Percentiles rank a stretch among this genome's conserved stretches.
These are phyloP conservation scores for Trametes villosa DNA, from an alignment of 768 basidiomycete genomes.

Conservation along the genomic window DNA sequence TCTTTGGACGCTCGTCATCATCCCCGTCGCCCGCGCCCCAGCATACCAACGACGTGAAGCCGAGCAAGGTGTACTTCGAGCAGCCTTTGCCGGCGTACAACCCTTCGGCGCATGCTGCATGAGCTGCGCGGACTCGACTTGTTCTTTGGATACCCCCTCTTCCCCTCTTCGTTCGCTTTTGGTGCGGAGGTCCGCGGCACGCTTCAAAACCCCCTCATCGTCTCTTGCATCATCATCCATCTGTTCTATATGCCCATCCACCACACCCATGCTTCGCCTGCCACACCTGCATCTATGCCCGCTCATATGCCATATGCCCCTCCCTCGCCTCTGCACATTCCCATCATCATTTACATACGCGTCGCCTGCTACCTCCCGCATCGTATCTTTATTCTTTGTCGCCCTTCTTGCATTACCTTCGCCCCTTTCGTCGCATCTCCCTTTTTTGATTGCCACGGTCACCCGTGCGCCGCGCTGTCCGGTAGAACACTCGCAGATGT, in stretches of 20 bases:
- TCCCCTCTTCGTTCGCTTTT: constrained; percentile 16
- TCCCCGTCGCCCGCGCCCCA: background rate
- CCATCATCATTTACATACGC: constrained; percentile 3
- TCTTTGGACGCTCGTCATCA: background rate
- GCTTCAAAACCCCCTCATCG: background rate
- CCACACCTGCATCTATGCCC: background rate
- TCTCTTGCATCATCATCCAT: background rate
- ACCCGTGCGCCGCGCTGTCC: too few species aligned
- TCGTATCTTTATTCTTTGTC: constrained; percentile 18
- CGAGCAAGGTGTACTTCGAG: background rate
- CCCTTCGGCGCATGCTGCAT: background rate
- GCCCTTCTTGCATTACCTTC: background rate
- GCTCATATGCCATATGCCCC: background rate
- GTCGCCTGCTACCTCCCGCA: constrained; percentile 4
- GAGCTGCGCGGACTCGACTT: background rate
- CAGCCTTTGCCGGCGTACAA: background rate
- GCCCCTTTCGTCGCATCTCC: too few species aligned
- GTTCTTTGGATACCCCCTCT: constrained; percentile 2
- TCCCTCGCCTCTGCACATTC: too few species aligned
- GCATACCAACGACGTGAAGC: background rate
- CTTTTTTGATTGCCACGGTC: too few species aligned
- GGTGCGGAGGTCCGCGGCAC: constrained; percentile 14
- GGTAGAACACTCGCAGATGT: background rate
- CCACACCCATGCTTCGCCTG: background rate
- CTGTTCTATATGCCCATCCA: background rate